A percentile compares a stretch with the other conserved stretches of the same genome.
Evolutionary conservation across 2,329 filamentous ascomycete genomes (phyloP).

Genomic region (Thelonectria olida): DNA sequence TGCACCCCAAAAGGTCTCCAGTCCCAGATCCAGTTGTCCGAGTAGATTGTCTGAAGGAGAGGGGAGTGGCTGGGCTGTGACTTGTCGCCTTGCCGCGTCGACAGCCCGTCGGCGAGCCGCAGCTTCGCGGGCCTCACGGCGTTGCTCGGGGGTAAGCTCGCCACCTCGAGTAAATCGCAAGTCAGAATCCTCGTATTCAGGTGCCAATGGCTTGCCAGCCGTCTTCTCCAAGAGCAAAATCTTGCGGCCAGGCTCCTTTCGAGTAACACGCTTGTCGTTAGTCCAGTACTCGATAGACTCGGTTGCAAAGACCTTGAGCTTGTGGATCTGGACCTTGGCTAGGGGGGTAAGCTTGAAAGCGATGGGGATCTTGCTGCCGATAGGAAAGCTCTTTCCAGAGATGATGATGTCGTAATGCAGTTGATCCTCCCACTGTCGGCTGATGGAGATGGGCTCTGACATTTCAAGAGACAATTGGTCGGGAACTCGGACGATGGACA

Average conservation of each 20-base stretch:
- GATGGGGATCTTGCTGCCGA: slow-evolving; percentile 88
- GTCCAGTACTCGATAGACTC: slow-evolving; percentile 94
- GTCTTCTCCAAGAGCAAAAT: slow-evolving; percentile 88
- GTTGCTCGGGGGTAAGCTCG: slow-evolving; percentile 67
- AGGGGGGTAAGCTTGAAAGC: slow-evolving; percentile 93
- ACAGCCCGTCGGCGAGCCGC: slow-evolving; percentile 62
- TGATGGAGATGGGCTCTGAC: slow-evolving; percentile 93
- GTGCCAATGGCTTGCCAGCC: slow-evolving; percentile 79
- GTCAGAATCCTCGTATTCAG: slow-evolving; percentile 78
- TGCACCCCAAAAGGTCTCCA: slow-evolving; percentile 80
- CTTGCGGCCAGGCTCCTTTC: slow-evolving; percentile 85
- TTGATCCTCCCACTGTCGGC: slow-evolving; percentile 93
- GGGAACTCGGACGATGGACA: slow-evolving; percentile 84
- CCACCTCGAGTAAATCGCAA: slow-evolving; percentile 82
- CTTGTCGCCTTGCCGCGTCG: slow-evolving; percentile 57
- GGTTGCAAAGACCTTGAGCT: slow-evolving; percentile 90
- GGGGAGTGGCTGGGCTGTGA: slow-evolving; percentile 53
- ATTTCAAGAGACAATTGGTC: slow-evolving; percentile 90
- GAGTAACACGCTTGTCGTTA: slow-evolving; percentile 82
- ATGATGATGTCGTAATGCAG: slow-evolving; percentile 96
- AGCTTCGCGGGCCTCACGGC: slow-evolving; percentile 57
- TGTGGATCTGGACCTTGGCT: slow-evolving; percentile 92
- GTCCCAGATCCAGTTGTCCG: slow-evolving; percentile 76
- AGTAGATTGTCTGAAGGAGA: slow-evolving; percentile 75
- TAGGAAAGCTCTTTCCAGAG: slow-evolving; percentile 92